These are phyloP conservation scores for Atalantia buxifolia DNA, from an alignment of 345 rosid genomes.

Conservation along the genomic window DNA sequence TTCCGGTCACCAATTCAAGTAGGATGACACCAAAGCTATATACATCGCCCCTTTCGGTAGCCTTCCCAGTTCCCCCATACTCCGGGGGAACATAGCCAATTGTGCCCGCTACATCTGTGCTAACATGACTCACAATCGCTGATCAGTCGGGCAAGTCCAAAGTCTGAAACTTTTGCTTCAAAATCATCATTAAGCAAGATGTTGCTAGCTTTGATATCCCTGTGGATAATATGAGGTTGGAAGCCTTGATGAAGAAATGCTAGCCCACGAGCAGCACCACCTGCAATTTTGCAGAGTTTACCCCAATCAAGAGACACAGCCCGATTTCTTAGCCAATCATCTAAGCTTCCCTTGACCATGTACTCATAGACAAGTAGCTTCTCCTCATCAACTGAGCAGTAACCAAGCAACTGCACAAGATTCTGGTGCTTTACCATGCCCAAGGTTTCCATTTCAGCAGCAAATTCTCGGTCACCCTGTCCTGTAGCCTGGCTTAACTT, in stretches of 20 bases:
- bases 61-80: slow-evolving; percentile 81
- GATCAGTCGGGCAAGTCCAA: slow-evolving; percentile 86
- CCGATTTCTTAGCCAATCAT: slow-evolving; percentile 72
- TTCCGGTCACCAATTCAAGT: slow-evolving; percentile 80
- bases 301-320: slow-evolving; percentile 73
- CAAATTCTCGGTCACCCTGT: slow-evolving; percentile 70
- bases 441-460: slow-evolving; percentile 44
- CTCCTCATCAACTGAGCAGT: slow-evolving; percentile 77
- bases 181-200: slow-evolving; percentile 68
- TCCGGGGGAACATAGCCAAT: slow-evolving; percentile 93
- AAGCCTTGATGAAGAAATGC: slow-evolving; percentile 88
- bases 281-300: slow-evolving; percentile 69
- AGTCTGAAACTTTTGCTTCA: slow-evolving; percentile 89
- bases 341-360: slow-evolving; percentile 90
- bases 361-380: slow-evolving; percentile 91
- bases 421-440: slow-evolving; percentile 93
- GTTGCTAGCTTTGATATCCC: slow-evolving; percentile 93
- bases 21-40: slow-evolving; percentile 89
- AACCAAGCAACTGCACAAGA: slow-evolving; percentile 80
- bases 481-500: slow-evolving; percentile 81
- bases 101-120: slow-evolving; percentile 78
- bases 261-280: slow-evolving; percentile 79
- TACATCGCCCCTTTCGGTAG: slow-evolving; percentile 78
- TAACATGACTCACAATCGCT: slow-evolving; percentile 92
- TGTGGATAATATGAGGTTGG: slow-evolving; percentile 89